phyloP scores from a whole-genome alignment of 2,329 filamentous ascomycete species.

The Cladosporium sp. region DNA sequence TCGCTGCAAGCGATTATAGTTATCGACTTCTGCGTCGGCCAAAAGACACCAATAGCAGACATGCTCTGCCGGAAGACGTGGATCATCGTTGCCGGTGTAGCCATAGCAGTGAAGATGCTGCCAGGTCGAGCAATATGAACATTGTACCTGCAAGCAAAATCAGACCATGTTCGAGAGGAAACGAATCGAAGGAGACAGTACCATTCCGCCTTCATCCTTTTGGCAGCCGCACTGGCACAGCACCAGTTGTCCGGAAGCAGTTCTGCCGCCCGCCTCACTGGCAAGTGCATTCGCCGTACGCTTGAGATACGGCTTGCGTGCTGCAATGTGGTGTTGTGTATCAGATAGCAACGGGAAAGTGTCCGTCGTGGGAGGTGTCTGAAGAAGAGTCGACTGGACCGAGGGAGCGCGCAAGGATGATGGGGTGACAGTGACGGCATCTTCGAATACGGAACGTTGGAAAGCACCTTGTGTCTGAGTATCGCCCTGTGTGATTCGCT shows the following conservation, averaged over 20 bases:
- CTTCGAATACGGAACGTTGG: not conserved
- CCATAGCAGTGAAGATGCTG: constrained; percentile 54
- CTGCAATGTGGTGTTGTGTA: constrained; percentile 21
- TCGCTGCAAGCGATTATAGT: constrained; percentile 25
- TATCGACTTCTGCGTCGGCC: constrained; percentile 25
- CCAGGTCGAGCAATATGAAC: constrained; percentile 47
- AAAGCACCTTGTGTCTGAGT: constrained; percentile 32
- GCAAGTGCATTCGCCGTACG: constrained; percentile 25
- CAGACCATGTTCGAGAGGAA: constrained; percentile 9
- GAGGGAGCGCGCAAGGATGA: constrained; percentile 6
- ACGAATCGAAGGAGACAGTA: constrained; percentile 29
- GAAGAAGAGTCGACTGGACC: not conserved
- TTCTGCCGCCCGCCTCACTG: constrained; percentile 22
- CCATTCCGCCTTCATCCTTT: constrained; percentile 46
- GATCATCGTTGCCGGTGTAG: constrained; percentile 42
- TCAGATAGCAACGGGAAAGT: constrained; percentile 25
- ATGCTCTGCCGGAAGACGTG: constrained; percentile 45
- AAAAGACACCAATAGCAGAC: constrained; percentile 52
- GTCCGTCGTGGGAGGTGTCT: not conserved
- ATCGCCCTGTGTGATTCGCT: constrained; percentile 37
- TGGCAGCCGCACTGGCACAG: constrained; percentile 47
- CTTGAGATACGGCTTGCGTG: constrained; percentile 23
- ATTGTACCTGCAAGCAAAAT: constrained; percentile 42
- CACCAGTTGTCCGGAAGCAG: constrained; percentile 30
- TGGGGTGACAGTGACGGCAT: constrained; percentile 13